A percentile compares a stretch with the other conserved stretches of the same genome.
These are phyloP conservation scores for Diaporthe nobilis DNA, from an alignment of 2,329 filamentous ascomycete genomes.

Conservation along the genomic window DNA sequence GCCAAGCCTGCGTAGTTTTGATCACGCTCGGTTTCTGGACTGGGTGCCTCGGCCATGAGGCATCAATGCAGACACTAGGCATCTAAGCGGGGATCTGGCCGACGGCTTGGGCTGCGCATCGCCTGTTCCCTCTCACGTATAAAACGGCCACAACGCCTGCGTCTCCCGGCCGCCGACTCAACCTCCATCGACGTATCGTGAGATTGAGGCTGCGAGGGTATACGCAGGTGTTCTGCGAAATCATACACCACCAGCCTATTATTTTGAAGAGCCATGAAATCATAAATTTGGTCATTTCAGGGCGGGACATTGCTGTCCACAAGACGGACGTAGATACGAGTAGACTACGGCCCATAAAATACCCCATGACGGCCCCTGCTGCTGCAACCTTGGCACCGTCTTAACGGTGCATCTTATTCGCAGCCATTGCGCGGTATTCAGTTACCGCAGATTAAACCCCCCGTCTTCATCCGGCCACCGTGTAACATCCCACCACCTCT, in stretches of 20 bases:
- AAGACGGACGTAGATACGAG: neutral
- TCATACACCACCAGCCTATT: neutral
- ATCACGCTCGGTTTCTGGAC: constrained; percentile 28
- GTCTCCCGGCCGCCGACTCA: neutral
- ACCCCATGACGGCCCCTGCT: neutral
- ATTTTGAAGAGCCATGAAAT: neutral
- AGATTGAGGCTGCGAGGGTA: neutral
- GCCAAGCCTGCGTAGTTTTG: constrained; percentile 24
- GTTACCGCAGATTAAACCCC: neutral
- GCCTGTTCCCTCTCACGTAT: neutral
- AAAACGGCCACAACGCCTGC: neutral
- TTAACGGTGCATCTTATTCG: neutral
- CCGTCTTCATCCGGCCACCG: constrained; percentile 1
- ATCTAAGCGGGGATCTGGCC: constrained; percentile 5
- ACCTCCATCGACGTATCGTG: too few relatives aligned
- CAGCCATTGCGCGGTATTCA: constrained; percentile 5
- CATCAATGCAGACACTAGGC: constrained; percentile 31
- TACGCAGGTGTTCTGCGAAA: neutral
- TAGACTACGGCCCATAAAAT: constrained; percentile 18
- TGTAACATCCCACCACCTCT: constrained; percentile 7
- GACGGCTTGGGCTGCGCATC: too few relatives aligned
- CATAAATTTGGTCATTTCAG: constrained; percentile 9
- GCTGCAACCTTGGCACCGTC: constrained; percentile 15
- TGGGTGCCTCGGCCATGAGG: constrained; percentile 30
- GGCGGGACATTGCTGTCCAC: constrained; percentile 20